phyloP scores from a whole-genome alignment of 177 flowering plant species.

The Tripterygium wilfordii region DNA sequence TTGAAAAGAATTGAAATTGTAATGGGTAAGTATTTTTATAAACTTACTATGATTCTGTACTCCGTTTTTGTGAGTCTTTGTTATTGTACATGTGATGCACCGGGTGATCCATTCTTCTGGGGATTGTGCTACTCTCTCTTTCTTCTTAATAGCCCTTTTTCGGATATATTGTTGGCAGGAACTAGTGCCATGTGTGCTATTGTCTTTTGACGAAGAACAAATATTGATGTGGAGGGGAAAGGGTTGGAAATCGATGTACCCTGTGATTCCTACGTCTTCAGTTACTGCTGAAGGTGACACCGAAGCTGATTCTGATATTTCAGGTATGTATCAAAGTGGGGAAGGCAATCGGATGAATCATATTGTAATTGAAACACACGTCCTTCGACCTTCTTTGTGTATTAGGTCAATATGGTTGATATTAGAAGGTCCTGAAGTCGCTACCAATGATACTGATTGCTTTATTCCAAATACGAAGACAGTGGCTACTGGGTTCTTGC shows the following conservation, averaged over 20 bases:
- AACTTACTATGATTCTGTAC: no score
- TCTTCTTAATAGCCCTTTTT: not conserved
- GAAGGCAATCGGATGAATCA: not conserved
- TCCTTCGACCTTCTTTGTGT: not conserved
- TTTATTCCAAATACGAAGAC: not conserved
- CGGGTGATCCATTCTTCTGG: no score
- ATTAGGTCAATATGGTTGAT: no score
- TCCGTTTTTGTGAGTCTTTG: no score
- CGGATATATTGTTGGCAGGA: conserved; percentile 44
- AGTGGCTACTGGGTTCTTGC: not conserved
- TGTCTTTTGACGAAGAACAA: conserved; percentile 89
- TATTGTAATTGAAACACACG: not conserved
- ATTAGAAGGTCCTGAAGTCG: not conserved
- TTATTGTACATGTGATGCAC: no score
- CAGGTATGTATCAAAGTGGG: conserved; percentile 33
- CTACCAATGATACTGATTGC: not conserved
- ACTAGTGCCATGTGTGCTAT: conserved; percentile 87
- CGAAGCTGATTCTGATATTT: conserved; percentile 14
- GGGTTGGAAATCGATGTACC: conserved; percentile 74
- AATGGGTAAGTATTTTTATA: no score
- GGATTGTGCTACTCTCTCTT: not conserved
- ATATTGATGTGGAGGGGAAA: conserved; percentile 88
- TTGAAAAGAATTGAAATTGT: no score
- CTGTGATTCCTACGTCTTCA: conserved; percentile 15
- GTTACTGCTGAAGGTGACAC: conserved; percentile 4